These are phyloP conservation scores for Hymenoscyphus fructigenus DNA, from an alignment of 2,329 filamentous ascomycete species.

Conservation along the genomic window DNA sequence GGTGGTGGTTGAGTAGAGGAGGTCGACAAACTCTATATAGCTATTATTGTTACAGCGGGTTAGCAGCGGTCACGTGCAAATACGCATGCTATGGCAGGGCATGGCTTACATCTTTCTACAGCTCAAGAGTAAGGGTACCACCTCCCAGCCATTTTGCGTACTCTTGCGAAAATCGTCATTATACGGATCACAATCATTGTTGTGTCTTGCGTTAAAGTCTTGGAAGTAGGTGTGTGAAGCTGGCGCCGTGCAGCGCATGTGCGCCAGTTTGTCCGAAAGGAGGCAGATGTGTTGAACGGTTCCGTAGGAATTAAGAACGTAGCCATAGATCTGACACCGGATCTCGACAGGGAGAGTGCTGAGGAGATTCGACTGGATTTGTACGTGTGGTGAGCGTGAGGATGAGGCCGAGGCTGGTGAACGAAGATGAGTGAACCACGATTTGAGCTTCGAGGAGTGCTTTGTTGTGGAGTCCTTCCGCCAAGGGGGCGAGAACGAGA, in stretches of 20 bases:
- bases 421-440: too few species aligned
- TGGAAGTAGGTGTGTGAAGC: not conserved
- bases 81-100: not conserved
- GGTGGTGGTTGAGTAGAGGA: not conserved
- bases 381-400: too few species aligned
- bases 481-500: too few species aligned
- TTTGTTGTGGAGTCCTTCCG: too few species aligned
- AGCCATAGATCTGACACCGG: not conserved
- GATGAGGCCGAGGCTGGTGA: too few species aligned
- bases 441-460: too few species aligned
- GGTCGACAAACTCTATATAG: not conserved
- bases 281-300: not conserved
- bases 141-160: not conserved
- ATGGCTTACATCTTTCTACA: not conserved
- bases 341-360: too few species aligned
- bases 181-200: not conserved
- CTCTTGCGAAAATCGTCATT: not conserved
- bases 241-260: not conserved
- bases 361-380: too few species aligned
- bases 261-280: not conserved
- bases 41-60: too few species aligned
- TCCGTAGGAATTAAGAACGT: not conserved
- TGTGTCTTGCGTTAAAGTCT: not conserved
- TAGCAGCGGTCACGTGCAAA: too few species aligned
- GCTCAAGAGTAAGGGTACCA: constrained; percentile 1